Conservation (phyloP, 345 rosid genomes). For the Aegle marmelos region DNA sequence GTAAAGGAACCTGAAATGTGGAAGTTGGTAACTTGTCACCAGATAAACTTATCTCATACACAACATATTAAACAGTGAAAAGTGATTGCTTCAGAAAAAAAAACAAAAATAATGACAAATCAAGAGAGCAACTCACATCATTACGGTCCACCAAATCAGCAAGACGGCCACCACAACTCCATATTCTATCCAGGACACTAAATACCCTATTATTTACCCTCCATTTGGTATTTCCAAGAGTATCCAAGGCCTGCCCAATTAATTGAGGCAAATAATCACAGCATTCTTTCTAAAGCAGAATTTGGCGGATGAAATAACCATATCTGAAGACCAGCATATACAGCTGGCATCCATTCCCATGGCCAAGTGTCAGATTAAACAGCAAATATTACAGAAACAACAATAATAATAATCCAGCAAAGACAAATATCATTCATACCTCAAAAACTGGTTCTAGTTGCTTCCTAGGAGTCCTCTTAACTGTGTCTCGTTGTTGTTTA, state of each 20-base stretch:
- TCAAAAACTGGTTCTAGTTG: constrained; percentile 79
- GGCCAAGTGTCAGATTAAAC: constrained; percentile 4
- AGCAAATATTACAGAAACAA: not conserved
- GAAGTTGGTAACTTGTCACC: constrained; percentile 13
- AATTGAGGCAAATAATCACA: constrained; percentile 11
- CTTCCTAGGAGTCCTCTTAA: constrained; percentile 54
- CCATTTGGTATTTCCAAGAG: constrained; percentile 81
- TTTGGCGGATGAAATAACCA: not conserved
- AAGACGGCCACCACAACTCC: constrained; percentile 70
- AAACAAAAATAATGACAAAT: not conserved
- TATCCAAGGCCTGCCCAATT: constrained; percentile 64
- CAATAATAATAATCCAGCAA: not conserved
- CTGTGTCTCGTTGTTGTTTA: constrained; percentile 75
- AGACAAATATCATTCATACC: constrained; percentile 41
- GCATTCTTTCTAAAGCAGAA: not conserved
- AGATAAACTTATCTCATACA: not conserved
- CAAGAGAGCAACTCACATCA: constrained; percentile 53
- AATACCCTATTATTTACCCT: constrained; percentile 72
- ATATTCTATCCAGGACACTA: constrained; percentile 62
- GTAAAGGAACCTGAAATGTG: constrained; percentile 61
- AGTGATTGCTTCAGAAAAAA: not conserved
- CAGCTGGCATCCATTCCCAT: not conserved
- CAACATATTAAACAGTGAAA: not conserved
- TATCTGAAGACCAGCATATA: not conserved
- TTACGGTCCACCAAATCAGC: constrained; percentile 68